phyloP scores from a whole-genome alignment of 495 filamentous ascomycete species.

The Talaromyces trachyspermus region DNA sequence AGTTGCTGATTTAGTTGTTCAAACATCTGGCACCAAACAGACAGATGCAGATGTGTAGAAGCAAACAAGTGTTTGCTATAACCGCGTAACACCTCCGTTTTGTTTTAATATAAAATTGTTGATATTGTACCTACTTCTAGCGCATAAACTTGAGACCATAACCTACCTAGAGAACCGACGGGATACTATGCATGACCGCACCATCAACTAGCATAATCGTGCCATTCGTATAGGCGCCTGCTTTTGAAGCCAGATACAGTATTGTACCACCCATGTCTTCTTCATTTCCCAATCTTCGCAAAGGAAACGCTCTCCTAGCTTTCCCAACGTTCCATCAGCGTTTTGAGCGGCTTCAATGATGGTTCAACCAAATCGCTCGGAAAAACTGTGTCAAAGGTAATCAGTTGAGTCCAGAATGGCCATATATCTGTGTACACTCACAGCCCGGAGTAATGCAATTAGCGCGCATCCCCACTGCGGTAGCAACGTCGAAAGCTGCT shows the following conservation, averaged over 20 bases:
- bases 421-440: slow-evolving; percentile 27
- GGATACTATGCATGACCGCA: slow-evolving; percentile 14
- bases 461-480: slow-evolving; percentile 51
- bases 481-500: slow-evolving; percentile 46
- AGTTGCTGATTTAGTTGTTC: not conserved
- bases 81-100: not conserved
- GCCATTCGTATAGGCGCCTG: slow-evolving; percentile 54
- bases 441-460: slow-evolving; percentile 57
- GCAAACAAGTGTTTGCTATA: not conserved
- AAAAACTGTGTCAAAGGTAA: slow-evolving; percentile 8
- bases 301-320: not conserved
- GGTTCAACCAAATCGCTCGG: slow-evolving; percentile 7
- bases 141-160: not conserved
- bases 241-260: slow-evolving; percentile 54
- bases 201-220: slow-evolving; percentile 50
- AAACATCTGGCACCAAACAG: not conserved
- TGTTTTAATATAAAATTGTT: not conserved
- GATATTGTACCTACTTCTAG: not conserved
- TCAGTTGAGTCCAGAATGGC: not conserved
- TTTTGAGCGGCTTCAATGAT: slow-evolving; percentile 2
- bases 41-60: not conserved
- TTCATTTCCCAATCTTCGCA: slow-evolving; percentile 33
- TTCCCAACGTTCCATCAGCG: not conserved
- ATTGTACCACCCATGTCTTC: slow-evolving; percentile 59
- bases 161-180: not conserved